Evolutionary conservation across 352 stramenopile genomes (phyloP), one percentile per base, ranked within the genome.

Genomic region (Pythium dissotocum): DNA sequence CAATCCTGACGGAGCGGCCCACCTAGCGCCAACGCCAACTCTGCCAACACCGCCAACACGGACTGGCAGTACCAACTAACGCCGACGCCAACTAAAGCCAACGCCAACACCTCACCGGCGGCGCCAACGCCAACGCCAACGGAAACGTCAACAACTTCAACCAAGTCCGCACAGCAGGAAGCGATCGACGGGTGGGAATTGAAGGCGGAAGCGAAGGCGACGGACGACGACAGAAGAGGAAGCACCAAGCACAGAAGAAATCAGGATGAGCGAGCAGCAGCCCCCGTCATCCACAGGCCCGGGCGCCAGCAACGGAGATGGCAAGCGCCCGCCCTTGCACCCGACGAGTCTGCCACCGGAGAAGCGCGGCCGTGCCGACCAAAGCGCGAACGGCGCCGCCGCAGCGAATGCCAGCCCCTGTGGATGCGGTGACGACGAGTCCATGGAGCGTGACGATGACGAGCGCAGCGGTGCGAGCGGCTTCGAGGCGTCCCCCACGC

Each of bases 291-390:
- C 57, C 30, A 56, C 66, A 24, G 21, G 21, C 21, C 13, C 55
- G 53, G 24, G 18, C 59, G 28, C 30, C 24, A 32, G 9, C 6
- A 16, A 4, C 40, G 24, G 7, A 24, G 80, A 88, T 40, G 76
- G 69, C 59, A 86, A 85, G 67, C 72, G 80, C 6, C 80, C 80
- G 33, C 80, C 80, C 24, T 61, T 88, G 13, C 68, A 74, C 42
- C 75, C 80, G 21, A 73, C 75, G 16, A 68, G 67, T 13, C 79
- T 86, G 54, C 74, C 70, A 14, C 69, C 80, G 0, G 77, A 88
- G 69, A 88, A 88, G 54, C 73, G 76, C 59, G 77, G 77, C 30
- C 68, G 71, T 26, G 62, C 67, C 6, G 62, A 66, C n/a, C 58
- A 76, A 51, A 26, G 61, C 12, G 57, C 21, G 21, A 46, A 13